Conservation (phyloP, 2,329 filamentous ascomycete genomes). For the Aquanectria penicillioides region DNA sequence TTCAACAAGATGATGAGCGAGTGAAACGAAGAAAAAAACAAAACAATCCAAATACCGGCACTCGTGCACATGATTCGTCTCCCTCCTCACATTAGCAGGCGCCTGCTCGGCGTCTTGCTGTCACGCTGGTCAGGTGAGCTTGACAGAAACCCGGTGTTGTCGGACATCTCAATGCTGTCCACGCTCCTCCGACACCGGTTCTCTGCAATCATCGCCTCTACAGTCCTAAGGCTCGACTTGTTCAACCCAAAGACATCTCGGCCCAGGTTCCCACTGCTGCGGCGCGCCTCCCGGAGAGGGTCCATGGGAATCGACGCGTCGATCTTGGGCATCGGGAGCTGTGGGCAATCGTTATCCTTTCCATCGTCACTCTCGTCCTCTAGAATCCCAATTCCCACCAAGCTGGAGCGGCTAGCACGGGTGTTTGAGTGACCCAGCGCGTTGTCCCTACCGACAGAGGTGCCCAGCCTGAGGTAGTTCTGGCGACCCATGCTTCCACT, state of each 20-base stretch:
- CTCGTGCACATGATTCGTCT: background rate
- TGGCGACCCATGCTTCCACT: conserved; percentile 49
- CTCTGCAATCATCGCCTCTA: conserved; percentile 40
- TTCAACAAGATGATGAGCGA: conserved; percentile 22
- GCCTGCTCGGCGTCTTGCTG: conserved; percentile 39
- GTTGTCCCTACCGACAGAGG: conserved; percentile 30
- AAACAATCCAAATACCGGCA: conserved; percentile 1
- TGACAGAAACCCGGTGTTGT: conserved; percentile 57
- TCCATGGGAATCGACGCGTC: conserved; percentile 16
- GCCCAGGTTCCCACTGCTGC: conserved; percentile 31
- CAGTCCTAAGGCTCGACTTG: conserved; percentile 38
- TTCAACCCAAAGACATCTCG: conserved; percentile 27
- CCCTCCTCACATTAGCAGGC: conserved; percentile 41
- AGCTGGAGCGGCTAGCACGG: conserved; percentile 24
- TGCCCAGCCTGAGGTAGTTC: conserved; percentile 60
- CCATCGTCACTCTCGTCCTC: conserved; percentile 35
- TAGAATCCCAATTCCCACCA: conserved; percentile 29
- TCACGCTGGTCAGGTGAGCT: conserved; percentile 53
- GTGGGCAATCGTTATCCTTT: conserved; percentile 43
- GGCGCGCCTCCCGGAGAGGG: conserved; percentile 30
- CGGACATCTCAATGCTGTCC: conserved; percentile 56
- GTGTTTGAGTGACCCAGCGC: conserved; percentile 11
- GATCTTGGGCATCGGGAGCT: conserved; percentile 22
- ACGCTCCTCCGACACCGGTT: conserved; percentile 43
- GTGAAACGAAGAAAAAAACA: conserved; percentile 14